Evolutionary conservation across 257 asterid species (phyloP).

Genomic region (Handroanthus guayacan): DNA sequence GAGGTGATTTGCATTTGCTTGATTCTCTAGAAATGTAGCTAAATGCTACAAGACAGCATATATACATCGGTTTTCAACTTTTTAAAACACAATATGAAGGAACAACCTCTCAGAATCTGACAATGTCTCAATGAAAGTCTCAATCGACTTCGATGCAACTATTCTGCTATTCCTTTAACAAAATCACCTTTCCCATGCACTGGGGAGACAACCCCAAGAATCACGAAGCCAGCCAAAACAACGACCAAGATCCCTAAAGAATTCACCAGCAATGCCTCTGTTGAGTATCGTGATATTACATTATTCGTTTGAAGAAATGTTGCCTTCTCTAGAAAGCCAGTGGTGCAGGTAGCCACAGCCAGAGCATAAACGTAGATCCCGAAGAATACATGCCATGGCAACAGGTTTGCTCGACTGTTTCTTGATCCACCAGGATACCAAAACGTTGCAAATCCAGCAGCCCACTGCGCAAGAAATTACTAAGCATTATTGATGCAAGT

Average conservation of each 20-base stretch:
- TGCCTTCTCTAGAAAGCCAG: constrained; percentile 88
- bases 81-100: too few relatives aligned
- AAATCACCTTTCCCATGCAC: constrained; percentile 56
- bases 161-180: constrained; percentile 42
- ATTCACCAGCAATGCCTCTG: constrained; percentile 81
- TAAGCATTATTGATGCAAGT: constrained; percentile 8
- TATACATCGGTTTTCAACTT: neutral
- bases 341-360: constrained; percentile 78
- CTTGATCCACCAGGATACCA: constrained; percentile 94
- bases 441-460: constrained; percentile 71
- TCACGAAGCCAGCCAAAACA: constrained; percentile 80
- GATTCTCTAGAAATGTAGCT: constrained; percentile 7
- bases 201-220: constrained; percentile 85
- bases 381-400: constrained; percentile 79
- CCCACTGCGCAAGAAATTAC: constrained; percentile 56
- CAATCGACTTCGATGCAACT: neutral
- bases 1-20: constrained; percentile 8
- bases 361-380: constrained; percentile 80
- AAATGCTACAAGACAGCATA: neutral
- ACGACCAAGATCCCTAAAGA: constrained; percentile 71
- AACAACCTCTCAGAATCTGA: neutral
- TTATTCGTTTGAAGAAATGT: constrained; percentile 79
- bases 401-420: constrained; percentile 61
- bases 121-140: neutral
- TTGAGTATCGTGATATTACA: constrained; percentile 77